Conservation (phyloP, 208 protist genomes). For the Crithidia brevicula region DNA sequence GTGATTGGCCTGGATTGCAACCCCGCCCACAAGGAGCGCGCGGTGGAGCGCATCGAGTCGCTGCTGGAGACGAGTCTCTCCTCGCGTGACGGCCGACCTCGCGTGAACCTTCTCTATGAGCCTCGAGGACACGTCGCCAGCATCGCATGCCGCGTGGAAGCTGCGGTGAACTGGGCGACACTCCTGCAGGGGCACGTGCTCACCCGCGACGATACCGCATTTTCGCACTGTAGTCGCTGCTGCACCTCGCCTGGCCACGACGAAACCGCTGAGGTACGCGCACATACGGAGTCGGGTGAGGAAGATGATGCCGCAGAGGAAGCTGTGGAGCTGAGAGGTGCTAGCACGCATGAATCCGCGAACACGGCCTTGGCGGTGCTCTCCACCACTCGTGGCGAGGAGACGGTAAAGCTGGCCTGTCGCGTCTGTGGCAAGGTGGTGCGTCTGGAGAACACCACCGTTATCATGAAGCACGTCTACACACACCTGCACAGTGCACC, state of each 20-base stretch:
- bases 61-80: slow-evolving; percentile 56
- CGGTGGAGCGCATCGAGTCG: slow-evolving; percentile 59
- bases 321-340: not conserved
- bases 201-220: slow-evolving; percentile 26
- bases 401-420: slow-evolving; percentile 49
- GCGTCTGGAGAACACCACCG: slow-evolving; percentile 32
- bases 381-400: slow-evolving; percentile 8
- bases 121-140: slow-evolving; percentile 70
- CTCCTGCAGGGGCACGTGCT: slow-evolving; percentile 61
- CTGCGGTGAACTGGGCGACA: slow-evolving; percentile 49
- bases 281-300: too few relatives aligned
- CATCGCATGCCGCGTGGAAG: slow-evolving; percentile 65
- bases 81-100: slow-evolving; percentile 26
- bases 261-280: too few relatives aligned
- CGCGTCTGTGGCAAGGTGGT: slow-evolving; percentile 54
- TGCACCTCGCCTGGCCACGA: too few relatives aligned
- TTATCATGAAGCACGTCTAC: slow-evolving; percentile 56
- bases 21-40: slow-evolving; percentile 78
- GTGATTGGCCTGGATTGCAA: slow-evolving; percentile 92
- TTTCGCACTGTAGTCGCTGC: too few relatives aligned
- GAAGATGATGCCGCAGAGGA: not conserved
- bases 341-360: not conserved
- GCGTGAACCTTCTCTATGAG: slow-evolving; percentile 78
- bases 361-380: not conserved
- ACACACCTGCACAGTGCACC: slow-evolving; percentile 31